These are phyloP conservation scores for Nakazawaea ishiwadae DNA, from an alignment of 805 yeast species.

Conservation along the genomic window DNA sequence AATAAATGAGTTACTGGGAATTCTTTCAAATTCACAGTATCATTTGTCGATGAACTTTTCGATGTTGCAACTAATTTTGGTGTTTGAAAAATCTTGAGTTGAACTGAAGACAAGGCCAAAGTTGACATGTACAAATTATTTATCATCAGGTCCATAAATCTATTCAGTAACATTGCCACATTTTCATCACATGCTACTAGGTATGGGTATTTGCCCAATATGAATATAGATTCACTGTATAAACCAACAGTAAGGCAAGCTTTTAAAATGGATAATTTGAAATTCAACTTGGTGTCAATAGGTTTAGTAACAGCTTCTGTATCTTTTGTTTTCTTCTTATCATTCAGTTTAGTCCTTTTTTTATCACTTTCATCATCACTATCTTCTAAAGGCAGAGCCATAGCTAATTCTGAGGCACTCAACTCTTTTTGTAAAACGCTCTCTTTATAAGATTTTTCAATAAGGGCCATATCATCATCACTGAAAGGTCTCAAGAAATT, in stretches of 20 bases:
- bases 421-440: slow-evolving; percentile 46
- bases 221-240: slow-evolving; percentile 53
- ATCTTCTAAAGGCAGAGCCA: slow-evolving; percentile 78
- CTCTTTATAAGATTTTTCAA: slow-evolving; percentile 46
- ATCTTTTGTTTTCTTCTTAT: slow-evolving; percentile 12
- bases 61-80: slow-evolving; percentile 22
- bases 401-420: slow-evolving; percentile 72
- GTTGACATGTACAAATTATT: slow-evolving; percentile 38
- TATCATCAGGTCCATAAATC: slow-evolving; percentile 45
- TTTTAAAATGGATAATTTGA: slow-evolving; percentile 45
- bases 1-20: slow-evolving; percentile 5
- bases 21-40: slow-evolving; percentile 1
- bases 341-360: background rate
- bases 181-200: slow-evolving; percentile 50
- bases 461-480: slow-evolving; percentile 32
- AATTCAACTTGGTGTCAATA: slow-evolving; percentile 16
- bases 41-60: slow-evolving; percentile 11
- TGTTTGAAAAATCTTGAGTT: slow-evolving; percentile 18
- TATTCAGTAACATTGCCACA: slow-evolving; percentile 40
- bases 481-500: slow-evolving; percentile 51
- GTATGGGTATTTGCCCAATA: slow-evolving; percentile 59
- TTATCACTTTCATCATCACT: slow-evolving; percentile 52
- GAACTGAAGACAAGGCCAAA: slow-evolving; percentile 9
- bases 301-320: slow-evolving; percentile 15
- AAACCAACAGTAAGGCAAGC: slow-evolving; percentile 55